Base-by-base conservation (phyloP, 768 basidiomycete genomes). In the Daedaleopsis sinensis region DNA sequence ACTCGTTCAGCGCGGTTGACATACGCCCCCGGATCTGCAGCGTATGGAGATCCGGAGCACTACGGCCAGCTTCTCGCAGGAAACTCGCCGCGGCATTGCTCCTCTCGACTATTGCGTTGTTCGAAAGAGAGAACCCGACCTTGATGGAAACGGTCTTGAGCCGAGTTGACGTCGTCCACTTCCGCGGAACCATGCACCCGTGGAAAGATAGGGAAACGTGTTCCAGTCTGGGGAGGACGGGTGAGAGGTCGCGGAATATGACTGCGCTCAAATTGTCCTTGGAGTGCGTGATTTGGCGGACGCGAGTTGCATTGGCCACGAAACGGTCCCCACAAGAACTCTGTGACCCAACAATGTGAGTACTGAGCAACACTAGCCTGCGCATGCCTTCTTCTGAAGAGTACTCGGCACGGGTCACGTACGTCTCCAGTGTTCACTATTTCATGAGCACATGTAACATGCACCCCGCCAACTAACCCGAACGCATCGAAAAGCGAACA, bases 31-130 rank as follows among this genome's bases (percentile, higher is more conserved):
- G 23, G 18, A 55, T 19, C 36, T 55, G 43, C 39, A 55, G n/a
- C 13, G 54, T 21, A 23, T 19, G 24, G 21, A 55, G 44, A 15
- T 27, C 13, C 9, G 50, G 43, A 49, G 54, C 39, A 19, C 19
- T 42, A n/a, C 9, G 13, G 44, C 37, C 48, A 35, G 61, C 35
- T 15, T 54, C 37, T 19, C 44, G 19, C 9, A 73, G 58, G 23
- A 55, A 49, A 0, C 43, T 37, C 1, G 65, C 62, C 13, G 66
- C 57, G 21, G 55, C 39, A 18, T 50, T 52, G 47, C 63, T 48
- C 16, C 68, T 42, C 24, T 51, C 49, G 9, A 46, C 15, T 4
- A 53, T 10, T 12, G 18, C 38, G 23, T 35, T 42, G 18, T 32
- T 10, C 18, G 38, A 44, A 38, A 37, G 48, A 11, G 48, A 27